Percentiles rank a stretch among this genome's conserved stretches.
Conservation (phyloP, 768 basidiomycete species). For the Calocera cornea region DNA sequence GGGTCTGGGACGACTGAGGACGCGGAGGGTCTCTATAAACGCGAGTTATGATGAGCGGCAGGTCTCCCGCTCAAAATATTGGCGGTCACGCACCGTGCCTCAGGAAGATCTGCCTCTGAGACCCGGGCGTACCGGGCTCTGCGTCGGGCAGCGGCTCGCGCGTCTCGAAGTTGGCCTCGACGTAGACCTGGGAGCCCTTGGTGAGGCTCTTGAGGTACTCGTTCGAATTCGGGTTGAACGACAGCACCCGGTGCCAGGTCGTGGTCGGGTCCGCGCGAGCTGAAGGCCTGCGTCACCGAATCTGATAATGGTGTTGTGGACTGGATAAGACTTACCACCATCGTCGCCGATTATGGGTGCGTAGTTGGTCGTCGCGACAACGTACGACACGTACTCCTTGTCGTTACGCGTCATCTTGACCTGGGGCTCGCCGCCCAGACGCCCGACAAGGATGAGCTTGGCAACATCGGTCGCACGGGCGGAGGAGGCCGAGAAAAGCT, state of each 20-base stretch:
- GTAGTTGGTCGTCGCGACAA: slow-evolving; percentile 58
- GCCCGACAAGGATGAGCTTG: slow-evolving; percentile 65
- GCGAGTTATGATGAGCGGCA: not conserved
- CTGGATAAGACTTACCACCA: not conserved
- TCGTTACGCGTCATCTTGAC: slow-evolving; percentile 52
- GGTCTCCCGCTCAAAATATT: not conserved
- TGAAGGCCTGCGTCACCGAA: slow-evolving; percentile 19
- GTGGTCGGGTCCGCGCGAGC: slow-evolving; percentile 40
- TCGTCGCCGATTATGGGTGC: slow-evolving; percentile 28
- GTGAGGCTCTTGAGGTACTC: slow-evolving; percentile 49
- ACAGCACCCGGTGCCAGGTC: slow-evolving; percentile 66
- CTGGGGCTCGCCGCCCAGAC: slow-evolving; percentile 58
- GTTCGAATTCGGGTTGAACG: slow-evolving; percentile 50
- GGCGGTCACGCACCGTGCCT: slow-evolving; percentile 45
- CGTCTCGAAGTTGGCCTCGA: slow-evolving; percentile 66
- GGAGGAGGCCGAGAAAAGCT: slow-evolving; percentile 39
- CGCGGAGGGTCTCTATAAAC: not conserved
- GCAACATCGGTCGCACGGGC: slow-evolving; percentile 45
- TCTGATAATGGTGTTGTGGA: not conserved
- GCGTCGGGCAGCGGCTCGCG: slow-evolving; percentile 55
- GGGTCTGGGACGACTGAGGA: not conserved
- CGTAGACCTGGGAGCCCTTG: slow-evolving; percentile 65
- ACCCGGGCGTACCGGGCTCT: slow-evolving; percentile 51
- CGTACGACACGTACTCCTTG: slow-evolving; percentile 71
- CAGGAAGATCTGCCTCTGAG: slow-evolving; percentile 71